phyloP scores from a whole-genome alignment of 305 asterid species.

The Plantago coronopus region DNA sequence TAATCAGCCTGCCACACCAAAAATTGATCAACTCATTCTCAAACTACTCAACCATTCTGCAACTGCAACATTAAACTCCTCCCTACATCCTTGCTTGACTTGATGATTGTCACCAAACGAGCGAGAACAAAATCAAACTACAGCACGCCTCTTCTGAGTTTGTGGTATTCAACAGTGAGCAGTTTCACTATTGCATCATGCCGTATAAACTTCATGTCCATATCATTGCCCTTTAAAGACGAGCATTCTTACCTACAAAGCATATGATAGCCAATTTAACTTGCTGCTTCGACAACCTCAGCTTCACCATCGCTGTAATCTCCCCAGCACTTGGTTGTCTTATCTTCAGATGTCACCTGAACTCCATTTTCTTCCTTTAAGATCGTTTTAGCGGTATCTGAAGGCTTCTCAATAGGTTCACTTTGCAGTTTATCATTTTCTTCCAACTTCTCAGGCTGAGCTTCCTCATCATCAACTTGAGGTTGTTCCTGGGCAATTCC shows the following conservation, averaged over 20 bases:
- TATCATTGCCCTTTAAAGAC: not conserved
- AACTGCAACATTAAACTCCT: constrained; percentile 12
- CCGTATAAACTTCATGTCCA: not conserved
- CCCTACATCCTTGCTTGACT: not conserved
- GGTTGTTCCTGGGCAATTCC: constrained; percentile 26
- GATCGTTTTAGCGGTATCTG: constrained; percentile 21
- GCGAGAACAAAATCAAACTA: not conserved
- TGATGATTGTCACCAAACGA: not conserved
- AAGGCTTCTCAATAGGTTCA: constrained; percentile 34
- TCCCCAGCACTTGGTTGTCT: constrained; percentile 52
- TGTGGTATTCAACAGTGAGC: not conserved
- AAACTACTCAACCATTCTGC: constrained; percentile 2
- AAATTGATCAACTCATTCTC: not conserved
- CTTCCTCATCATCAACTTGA: constrained; percentile 31
- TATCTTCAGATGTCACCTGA: constrained; percentile 33
- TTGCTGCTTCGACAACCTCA: constrained; percentile 24
- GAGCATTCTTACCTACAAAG: constrained; percentile 19
- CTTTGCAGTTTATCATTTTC: constrained; percentile 31
- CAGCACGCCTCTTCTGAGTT: constrained; percentile 1
- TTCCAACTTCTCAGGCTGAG: constrained; percentile 28
- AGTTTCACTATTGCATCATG: constrained; percentile 1
- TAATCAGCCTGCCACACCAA: not conserved
- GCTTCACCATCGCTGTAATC: constrained; percentile 34
- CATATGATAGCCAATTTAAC: constrained; percentile 18
- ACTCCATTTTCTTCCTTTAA: constrained; percentile 26